A percentile compares a stretch with the other conserved stretches of the same genome.
Conservation (phyloP, 371 early-diverging fungal genomes). For the Capniomyces stellatus region DNA sequence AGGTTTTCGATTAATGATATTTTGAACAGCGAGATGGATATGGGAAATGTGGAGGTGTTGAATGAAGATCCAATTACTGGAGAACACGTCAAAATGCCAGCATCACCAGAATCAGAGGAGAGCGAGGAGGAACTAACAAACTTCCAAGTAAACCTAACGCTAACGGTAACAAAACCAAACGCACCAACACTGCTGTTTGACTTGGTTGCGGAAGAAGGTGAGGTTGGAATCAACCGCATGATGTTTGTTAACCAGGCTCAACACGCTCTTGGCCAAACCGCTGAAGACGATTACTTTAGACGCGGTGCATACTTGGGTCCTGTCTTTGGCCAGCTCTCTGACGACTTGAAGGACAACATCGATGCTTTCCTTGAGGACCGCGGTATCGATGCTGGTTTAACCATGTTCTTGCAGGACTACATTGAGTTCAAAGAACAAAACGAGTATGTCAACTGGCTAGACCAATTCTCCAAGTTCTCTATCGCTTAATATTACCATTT, state of each 20-base stretch:
- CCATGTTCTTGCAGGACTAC: constrained; percentile 70
- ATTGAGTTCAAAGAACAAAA: constrained; percentile 87
- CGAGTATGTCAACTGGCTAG: constrained; percentile 79
- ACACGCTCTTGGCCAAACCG: constrained; percentile 44
- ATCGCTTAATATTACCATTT: constrained; percentile 30
- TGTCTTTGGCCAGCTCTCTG: constrained; percentile 77
- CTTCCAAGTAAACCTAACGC: constrained; percentile 60
- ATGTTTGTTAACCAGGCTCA: constrained; percentile 47
- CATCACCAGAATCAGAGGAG: constrained; percentile 2
- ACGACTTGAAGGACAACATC: constrained; percentile 59
- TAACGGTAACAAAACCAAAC: constrained; percentile 56
- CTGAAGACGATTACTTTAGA: constrained; percentile 84
- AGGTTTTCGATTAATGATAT: constrained; percentile 75
- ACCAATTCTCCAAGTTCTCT: constrained; percentile 57
- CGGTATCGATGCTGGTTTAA: constrained; percentile 60
- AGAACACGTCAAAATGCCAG: constrained; percentile 16
- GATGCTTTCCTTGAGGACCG: constrained; percentile 73
- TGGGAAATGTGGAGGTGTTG: constrained; percentile 15
- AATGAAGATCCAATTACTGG: constrained; percentile 11
- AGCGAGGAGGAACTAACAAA: constrained; percentile 28
- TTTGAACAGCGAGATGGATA: constrained; percentile 35
- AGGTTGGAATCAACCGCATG: constrained; percentile 68
- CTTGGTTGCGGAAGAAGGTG: constrained; percentile 60
- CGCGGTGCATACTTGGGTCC: constrained; percentile 82
- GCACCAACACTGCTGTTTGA: constrained; percentile 50